These are phyloP conservation scores for Colletotrichum destructivum DNA, from an alignment of 2,329 filamentous ascomycete genomes.

Conservation along the genomic window DNA sequence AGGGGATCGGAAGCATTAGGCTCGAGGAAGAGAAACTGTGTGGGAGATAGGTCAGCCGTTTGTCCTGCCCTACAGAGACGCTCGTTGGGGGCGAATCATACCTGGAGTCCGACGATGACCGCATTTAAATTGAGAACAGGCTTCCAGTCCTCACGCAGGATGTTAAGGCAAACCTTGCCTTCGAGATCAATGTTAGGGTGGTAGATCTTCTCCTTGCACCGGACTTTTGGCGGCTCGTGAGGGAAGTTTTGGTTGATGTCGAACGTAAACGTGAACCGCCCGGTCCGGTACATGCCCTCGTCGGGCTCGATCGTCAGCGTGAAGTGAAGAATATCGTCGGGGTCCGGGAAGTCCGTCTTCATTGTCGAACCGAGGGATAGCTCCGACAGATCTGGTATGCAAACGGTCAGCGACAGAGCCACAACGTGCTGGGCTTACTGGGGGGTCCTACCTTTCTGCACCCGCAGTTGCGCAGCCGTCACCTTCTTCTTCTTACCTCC, in stretches of 20 bases:
- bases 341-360: slow-evolving; percentile 85
- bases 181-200: slow-evolving; percentile 99
- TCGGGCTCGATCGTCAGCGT: slow-evolving; percentile 86
- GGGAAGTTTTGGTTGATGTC: slow-evolving; percentile 95
- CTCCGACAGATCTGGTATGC: slow-evolving; percentile 79
- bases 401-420: slow-evolving; percentile 22
- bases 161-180: slow-evolving; percentile 98
- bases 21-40: slow-evolving; percentile 94
- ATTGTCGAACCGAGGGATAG: slow-evolving; percentile 84
- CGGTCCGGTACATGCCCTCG: slow-evolving; percentile 90
- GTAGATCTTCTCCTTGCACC: slow-evolving; percentile 98
- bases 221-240: slow-evolving; percentile 97
- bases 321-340: slow-evolving; percentile 90
- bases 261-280: slow-evolving; percentile 91
- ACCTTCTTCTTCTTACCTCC: slow-evolving; percentile 98
- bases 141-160: slow-evolving; percentile 98
- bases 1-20: slow-evolving; percentile 97
- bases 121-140: slow-evolving; percentile 97
- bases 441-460: slow-evolving; percentile 84
- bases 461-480: slow-evolving; percentile 92
- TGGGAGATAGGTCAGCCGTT: slow-evolving; percentile 44
- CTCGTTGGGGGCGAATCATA: slow-evolving; percentile 54
- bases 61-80: background rate
- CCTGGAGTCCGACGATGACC: slow-evolving; percentile 93
- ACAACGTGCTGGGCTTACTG: slow-evolving; percentile 15